phyloP scores from a whole-genome alignment of 2,329 filamentous ascomycete species.

The Aspergillus quadricinctus region DNA sequence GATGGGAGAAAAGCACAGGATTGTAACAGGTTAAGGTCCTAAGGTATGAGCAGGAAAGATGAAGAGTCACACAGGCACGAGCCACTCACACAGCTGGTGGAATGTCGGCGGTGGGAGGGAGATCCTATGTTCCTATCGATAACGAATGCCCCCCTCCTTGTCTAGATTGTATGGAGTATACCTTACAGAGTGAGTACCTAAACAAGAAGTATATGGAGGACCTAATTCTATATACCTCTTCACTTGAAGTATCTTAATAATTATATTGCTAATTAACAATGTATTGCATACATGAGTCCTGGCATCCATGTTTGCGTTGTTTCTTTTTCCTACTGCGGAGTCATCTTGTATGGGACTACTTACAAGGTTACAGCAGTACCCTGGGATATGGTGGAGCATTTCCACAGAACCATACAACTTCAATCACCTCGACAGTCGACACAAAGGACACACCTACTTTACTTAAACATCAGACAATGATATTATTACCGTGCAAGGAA shows the following conservation, averaged over 20 bases:
- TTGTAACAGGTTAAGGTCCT: constrained; percentile 2
- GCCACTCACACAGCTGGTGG: constrained; percentile 16
- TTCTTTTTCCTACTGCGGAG: background rate
- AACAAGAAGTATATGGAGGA: background rate
- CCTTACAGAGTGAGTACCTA: background rate
- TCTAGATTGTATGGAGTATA: background rate
- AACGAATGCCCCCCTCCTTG: constrained; percentile 26
- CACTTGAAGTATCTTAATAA: background rate
- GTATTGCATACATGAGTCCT: background rate
- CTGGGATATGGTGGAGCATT: background rate
- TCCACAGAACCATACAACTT: background rate
- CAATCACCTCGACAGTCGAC: background rate
- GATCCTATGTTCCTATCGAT: constrained; percentile 33
- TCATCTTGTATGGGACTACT: background rate
- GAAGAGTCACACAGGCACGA: constrained; percentile 26
- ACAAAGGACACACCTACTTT: background rate
- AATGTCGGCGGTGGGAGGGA: constrained; percentile 8
- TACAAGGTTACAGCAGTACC: background rate
- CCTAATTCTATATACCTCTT: background rate
- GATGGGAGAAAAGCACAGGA: constrained; percentile 4
- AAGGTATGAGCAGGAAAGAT: background rate
- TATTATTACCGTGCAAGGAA: background rate
- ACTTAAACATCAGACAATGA: background rate
- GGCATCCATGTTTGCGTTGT: background rate
- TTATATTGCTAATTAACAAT: background rate